These are phyloP conservation scores for Stagonosporopsis rhizophila DNA, from an alignment of 2,329 filamentous ascomycete species.

Conservation along the genomic window DNA sequence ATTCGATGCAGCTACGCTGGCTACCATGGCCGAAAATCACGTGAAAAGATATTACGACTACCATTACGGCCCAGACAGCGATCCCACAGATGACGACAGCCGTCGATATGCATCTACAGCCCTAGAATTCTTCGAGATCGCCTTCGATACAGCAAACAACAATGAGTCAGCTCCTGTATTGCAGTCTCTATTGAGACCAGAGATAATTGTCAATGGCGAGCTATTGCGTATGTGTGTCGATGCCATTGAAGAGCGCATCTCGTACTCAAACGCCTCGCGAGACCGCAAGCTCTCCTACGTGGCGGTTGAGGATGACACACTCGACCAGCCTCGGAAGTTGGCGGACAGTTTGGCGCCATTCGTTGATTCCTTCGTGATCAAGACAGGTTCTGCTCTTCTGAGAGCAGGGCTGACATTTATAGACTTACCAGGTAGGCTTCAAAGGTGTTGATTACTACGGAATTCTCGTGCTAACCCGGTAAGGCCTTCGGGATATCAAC, in stretches of 20 bases:
- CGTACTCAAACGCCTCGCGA: not conserved
- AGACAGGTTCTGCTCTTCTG: conserved; percentile 6
- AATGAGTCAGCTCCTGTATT: not conserved
- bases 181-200: not conserved
- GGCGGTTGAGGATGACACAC: conserved; percentile 1
- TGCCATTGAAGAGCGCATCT: conserved; percentile 11
- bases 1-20: conserved; percentile 1
- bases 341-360: conserved; percentile 9
- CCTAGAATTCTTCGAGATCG: conserved; percentile 12
- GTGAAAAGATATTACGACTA: conserved; percentile 9
- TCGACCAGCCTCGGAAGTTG: conserved; percentile 1
- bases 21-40: conserved; percentile 6
- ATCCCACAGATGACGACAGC: conserved; percentile 7
- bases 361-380: conserved; percentile 14
- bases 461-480: not conserved
- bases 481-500: conserved; percentile 14
- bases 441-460: not conserved
- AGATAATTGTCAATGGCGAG: not conserved
- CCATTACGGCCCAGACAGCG: not conserved
- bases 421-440: conserved; percentile 6
- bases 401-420: conserved; percentile 13
- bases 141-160: not conserved
- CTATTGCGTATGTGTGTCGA: conserved; percentile 2
- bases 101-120: conserved; percentile 7
- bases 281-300: not conserved